Evolutionary conservation across 345 rosid genomes (phyloP).

Genomic region (Trapa bicornis): DNA sequence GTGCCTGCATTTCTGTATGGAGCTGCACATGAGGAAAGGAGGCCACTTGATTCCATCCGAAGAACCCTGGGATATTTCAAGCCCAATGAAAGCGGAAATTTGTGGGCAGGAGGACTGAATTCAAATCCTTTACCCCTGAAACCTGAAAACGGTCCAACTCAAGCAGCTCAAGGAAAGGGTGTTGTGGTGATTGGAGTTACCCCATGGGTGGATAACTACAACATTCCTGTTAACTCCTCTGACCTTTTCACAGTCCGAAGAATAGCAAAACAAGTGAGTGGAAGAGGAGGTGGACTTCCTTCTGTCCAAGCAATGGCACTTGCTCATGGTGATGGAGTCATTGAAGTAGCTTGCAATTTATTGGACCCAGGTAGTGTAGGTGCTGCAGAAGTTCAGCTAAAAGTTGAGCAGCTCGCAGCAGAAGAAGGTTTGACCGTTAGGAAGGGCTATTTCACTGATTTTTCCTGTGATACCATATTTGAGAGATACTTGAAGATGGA

Average conservation of each 20-base stretch:
- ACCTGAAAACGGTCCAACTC: constrained; percentile 64
- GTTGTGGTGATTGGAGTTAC: constrained; percentile 64
- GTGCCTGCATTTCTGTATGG: constrained; percentile 79
- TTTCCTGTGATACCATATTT: too few relatives aligned
- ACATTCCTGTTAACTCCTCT: constrained; percentile 52
- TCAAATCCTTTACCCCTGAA: constrained; percentile 31
- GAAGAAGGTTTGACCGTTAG: constrained; percentile 51
- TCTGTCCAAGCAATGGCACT: constrained; percentile 94
- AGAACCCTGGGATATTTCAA: constrained; percentile 80
- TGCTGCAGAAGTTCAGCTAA: constrained; percentile 55
- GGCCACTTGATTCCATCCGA: constrained; percentile 66
- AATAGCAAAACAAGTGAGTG: constrained; percentile 53
- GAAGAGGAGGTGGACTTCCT: constrained; percentile 74
- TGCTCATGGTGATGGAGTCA: constrained; percentile 42
- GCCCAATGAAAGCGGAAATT: constrained; percentile 50
- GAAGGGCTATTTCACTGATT: constrained; percentile 42
- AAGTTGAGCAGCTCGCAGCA: constrained; percentile 54
- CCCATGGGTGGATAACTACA: constrained; percentile 76
- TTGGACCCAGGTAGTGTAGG: constrained; percentile 64
- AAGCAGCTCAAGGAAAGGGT: constrained; percentile 42
- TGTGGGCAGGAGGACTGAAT: constrained; percentile 60
- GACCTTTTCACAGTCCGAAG: constrained; percentile 43
- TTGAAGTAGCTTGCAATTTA: constrained; percentile 84
- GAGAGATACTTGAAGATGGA: too few relatives aligned
- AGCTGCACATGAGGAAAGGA: constrained; percentile 49